Base-by-base conservation (phyloP, 2,329 filamentous ascomycete genomes). In the Claviceps paspali region DNA sequence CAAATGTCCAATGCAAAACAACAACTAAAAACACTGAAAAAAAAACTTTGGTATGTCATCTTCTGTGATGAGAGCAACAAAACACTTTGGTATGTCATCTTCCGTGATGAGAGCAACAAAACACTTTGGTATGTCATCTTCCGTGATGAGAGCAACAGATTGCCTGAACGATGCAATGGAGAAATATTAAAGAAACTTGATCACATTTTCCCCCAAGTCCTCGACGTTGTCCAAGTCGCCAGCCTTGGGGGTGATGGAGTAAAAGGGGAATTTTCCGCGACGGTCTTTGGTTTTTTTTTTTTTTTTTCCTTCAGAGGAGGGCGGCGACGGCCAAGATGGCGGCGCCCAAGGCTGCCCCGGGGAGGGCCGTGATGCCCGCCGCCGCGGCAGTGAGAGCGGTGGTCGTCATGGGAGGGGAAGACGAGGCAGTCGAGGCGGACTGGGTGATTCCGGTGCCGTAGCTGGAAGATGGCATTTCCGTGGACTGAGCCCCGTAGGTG, bases 301-400 rank as follows among this genome's bases (percentile, higher is more conserved):
- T 15, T 18, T 21, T 10, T 17, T 36, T 22, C 22, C 8, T 10
- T 49, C 47, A 58, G 35, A 55, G 38, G 40, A 55, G 36, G 29
- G 43, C 41, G 23, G 45, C 49, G 29, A 48, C 40, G 29, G 49
- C 42, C 35, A 57, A 38, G 44, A 45, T 47, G 18, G 43, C 52
- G 21, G 47, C 35, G 29, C 49, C 53, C 23, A 56, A 35, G 28
- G 44, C 38, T 4, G 47, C 45, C n/a, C 43, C 45, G 5, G 49
- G 44, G 33, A 45, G 32, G 30, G 35, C 41, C 33, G 43, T 40
- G 36, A 46, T 42, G 26, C 45, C 42, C n/a, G 44, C 41, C 22
- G 48, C 53, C 18, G 50, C 55, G n/a, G 50, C 54, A 9, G 53
- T 56, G 19, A 54, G 46, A 21, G 51, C 49, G 6, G 49, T 49